Base-by-base conservation (phyloP, 306 rosid species). In the Fagus sylvatica region DNA sequence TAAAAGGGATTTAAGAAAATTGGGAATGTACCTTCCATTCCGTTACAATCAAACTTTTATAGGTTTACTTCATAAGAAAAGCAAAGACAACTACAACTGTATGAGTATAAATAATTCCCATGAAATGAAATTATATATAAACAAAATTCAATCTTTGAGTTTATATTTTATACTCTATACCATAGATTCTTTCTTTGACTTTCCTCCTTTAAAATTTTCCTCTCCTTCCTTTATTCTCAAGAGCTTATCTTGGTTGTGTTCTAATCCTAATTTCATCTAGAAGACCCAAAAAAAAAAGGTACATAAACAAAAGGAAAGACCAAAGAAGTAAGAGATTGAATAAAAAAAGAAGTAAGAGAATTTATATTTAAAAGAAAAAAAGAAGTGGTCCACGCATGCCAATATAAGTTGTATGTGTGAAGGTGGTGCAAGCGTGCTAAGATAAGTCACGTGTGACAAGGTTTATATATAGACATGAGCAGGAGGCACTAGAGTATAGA, bases 351-450 rank as follows among this genome's bases (percentile, higher is more conserved):
- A 46, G 1, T 43, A 43, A 43, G 15, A 46, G 4, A 10, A 43
- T 43, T 46, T 39, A 8, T 8, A 46, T 46, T 2, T 9, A 6
- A 22, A 7, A 22, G 7, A 9, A 2, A 9, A 8, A 57, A 7
- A 28, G 22, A 57, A 16, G 89, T 85, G 85, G 85, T 78, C 89
- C 86, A 80, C 89, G 93, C 93, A 89, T 88, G 93, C 82, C 81
- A 69, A 87, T 28, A 33, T 57, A 19, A 19, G 59, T 66, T n/a
- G 56, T 59, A 73, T 37, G 77, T 34, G 83, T 56, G 75, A 68
- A 73, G 48, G 40, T 53, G 53, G 28, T 32, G 36, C 53, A 75
- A 79, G 87, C 87, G 87, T 85, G 83, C 86, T 17, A 4, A 59
- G 84, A 3, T 76, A 46, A 72, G 84, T 87, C 91, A 89, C 90